phyloP scores from a whole-genome alignment of 2,329 filamentous ascomycete genomes.

The Trichophyton verrucosum region DNA sequence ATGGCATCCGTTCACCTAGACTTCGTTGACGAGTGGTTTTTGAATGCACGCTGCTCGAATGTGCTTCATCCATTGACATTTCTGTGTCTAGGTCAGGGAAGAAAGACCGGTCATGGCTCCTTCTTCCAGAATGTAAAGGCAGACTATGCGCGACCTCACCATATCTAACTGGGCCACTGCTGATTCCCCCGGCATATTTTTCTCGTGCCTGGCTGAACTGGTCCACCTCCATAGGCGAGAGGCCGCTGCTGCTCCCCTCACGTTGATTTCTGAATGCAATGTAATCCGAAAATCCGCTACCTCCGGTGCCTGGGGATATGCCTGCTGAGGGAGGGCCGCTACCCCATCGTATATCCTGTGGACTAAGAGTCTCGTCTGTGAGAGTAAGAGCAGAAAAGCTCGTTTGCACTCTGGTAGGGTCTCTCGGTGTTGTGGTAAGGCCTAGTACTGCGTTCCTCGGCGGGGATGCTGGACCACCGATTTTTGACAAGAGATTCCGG shows the following conservation, averaged over 20 bases:
- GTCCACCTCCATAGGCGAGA: slow-evolving; percentile 32
- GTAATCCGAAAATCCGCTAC: slow-evolving; percentile 31
- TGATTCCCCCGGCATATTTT: slow-evolving; percentile 8
- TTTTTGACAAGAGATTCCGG: slow-evolving; percentile 49
- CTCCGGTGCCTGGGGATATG: slow-evolving; percentile 30
- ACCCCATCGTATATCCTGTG: slow-evolving; percentile 22
- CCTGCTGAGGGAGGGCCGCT: slow-evolving; percentile 30
- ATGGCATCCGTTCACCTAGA: slow-evolving; percentile 29
- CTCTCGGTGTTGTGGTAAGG: slow-evolving; percentile 20
- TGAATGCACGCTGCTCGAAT: slow-evolving; percentile 18
- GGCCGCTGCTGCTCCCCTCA: slow-evolving; percentile 28
- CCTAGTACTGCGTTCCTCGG: slow-evolving; percentile 31
- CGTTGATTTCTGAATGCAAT: slow-evolving; percentile 33
- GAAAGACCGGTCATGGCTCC: slow-evolving; percentile 50
- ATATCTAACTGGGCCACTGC: slow-evolving; percentile 11
- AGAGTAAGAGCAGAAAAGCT: slow-evolving; percentile 12
- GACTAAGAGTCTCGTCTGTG: slow-evolving; percentile 11
- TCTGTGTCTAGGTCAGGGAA: slow-evolving; percentile 40
- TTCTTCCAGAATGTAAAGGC: slow-evolving; percentile 42
- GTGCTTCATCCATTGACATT: slow-evolving; percentile 28
- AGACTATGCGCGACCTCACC: slow-evolving; percentile 40
- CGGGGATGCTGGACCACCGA: slow-evolving; percentile 47
- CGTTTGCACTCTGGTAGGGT: slow-evolving; percentile 22
- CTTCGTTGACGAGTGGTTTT: slow-evolving; percentile 20
- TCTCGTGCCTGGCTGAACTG: slow-evolving; percentile 25